Evolutionary conservation across 1,284 basidiomycete species (phyloP).

Genomic region (Serendipita sp.): DNA sequence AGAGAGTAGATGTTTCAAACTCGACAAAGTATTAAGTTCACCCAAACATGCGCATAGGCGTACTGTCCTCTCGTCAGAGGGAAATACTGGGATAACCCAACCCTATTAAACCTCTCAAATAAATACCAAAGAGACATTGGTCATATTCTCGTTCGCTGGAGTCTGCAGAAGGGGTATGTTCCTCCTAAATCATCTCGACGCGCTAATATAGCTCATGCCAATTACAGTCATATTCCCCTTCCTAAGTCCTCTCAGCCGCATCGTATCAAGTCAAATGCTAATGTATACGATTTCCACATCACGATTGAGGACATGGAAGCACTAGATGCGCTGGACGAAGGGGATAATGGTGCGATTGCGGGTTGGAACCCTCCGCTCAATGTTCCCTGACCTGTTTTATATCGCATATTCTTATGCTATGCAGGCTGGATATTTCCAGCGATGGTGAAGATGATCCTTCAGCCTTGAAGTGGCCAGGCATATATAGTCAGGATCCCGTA

Average conservation of each 20-base stretch:
- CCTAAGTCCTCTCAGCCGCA: conserved; percentile 44
- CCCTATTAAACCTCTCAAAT: conserved; percentile 36
- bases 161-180: conserved; percentile 54
- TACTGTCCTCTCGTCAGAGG: conserved; percentile 52
- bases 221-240: conserved; percentile 37
- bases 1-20: conserved; percentile 2
- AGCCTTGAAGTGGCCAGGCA: no score
- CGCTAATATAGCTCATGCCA: conserved; percentile 6
- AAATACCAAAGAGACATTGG: conserved; percentile 37
- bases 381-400: neutral
- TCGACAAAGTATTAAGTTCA: conserved; percentile 10
- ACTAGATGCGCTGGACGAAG: conserved; percentile 43
- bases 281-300: conserved; percentile 47
- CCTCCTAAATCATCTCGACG: neutral
- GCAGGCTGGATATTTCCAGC: neutral
- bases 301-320: conserved; percentile 32
- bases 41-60: conserved; percentile 34
- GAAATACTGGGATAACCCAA: conserved; percentile 35
- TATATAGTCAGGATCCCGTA: no score
- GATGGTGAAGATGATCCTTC: neutral
- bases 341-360: conserved; percentile 26
- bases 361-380: conserved; percentile 27
- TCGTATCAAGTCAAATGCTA: conserved; percentile 42
- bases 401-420: neutral
- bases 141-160: conserved; percentile 73